A percentile compares a stretch with the other conserved stretches of the same genome.
Evolutionary conservation across 176 grass and related monocot genomes (phyloP).

Genomic region (Alopecurus myosuroides): DNA sequence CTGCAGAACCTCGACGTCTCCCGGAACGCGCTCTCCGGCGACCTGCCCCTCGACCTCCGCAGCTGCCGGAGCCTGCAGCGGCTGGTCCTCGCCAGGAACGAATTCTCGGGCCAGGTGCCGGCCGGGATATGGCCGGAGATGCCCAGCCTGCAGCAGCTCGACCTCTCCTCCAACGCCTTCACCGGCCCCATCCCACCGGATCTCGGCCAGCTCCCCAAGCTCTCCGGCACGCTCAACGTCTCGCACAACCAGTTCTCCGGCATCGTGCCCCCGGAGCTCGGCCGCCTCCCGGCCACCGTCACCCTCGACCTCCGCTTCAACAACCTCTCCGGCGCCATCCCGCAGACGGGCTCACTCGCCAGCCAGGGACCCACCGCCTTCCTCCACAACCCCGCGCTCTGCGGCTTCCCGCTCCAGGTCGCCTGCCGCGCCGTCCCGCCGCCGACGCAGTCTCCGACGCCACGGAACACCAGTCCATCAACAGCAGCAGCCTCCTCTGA

Average conservation of each 20-base stretch:
- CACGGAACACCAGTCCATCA: neutral
- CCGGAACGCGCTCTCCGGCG: conserved; percentile 52
- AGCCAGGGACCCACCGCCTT: conserved; percentile 83
- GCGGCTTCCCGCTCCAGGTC: conserved; percentile 90
- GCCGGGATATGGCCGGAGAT: conserved; percentile 73
- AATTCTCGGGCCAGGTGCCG: conserved; percentile 53
- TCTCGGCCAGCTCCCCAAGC: conserved; percentile 56
- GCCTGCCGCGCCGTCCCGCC: conserved; percentile 65
- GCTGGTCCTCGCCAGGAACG: conserved; percentile 48
- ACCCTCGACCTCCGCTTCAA: conserved; percentile 91
- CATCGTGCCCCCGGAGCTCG: conserved; percentile 58
- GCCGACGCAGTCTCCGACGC: conserved; percentile 22
- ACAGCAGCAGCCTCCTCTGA: neutral
- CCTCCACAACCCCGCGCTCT: conserved; percentile 76
- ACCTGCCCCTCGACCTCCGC: conserved; percentile 50
- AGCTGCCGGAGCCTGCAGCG: conserved; percentile 63
- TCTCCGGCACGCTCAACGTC: conserved; percentile 68
- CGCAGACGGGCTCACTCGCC: conserved; percentile 64
- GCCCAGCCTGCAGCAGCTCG: conserved; percentile 54
- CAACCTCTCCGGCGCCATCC: conserved; percentile 91
- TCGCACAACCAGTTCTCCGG: conserved; percentile 73
- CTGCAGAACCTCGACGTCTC: conserved; percentile 90
- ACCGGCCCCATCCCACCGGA: conserved; percentile 68
- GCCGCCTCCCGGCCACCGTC: conserved; percentile 65
- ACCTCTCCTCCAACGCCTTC: conserved; percentile 79